phyloP scores from a whole-genome alignment of 148 eudicot genomes.

The Dianthus caryophyllus region DNA sequence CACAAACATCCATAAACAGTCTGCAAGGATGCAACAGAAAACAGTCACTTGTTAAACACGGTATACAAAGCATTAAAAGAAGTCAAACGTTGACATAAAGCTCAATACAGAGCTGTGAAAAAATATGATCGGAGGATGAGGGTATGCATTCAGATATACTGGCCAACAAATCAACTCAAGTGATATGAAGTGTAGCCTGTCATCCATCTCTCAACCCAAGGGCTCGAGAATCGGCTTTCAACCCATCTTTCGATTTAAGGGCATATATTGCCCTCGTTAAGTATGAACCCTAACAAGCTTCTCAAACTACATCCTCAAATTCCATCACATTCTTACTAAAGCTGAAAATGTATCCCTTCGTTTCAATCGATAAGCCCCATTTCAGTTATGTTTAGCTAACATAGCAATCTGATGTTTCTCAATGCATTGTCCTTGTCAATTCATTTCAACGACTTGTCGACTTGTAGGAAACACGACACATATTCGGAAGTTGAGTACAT shows the following conservation, averaged over 20 bases:
- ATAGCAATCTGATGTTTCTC: background rate
- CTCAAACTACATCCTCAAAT: background rate
- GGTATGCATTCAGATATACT: background rate
- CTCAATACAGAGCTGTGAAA: background rate
- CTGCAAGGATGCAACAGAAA: slow-evolving; percentile 13
- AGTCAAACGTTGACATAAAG: background rate
- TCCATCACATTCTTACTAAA: background rate
- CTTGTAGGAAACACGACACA: background rate
- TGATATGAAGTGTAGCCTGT: too few relatives aligned
- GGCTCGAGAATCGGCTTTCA: background rate
- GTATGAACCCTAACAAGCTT: background rate
- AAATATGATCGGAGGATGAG: background rate
- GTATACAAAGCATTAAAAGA: too few relatives aligned
- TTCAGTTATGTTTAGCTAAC: background rate
- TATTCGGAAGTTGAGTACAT: background rate
- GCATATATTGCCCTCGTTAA: background rate
- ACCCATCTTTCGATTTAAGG: background rate
- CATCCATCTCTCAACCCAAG: too few relatives aligned
- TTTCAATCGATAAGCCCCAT: background rate
- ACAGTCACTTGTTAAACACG: background rate
- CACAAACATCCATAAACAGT: slow-evolving; percentile 19
- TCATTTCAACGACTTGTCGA: background rate
- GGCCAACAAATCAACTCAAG: background rate
- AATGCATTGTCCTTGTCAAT: background rate
- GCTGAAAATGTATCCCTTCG: background rate